Base-by-base conservation (phyloP, 129 eudicot genomes). In the Artemisia annua region DNA sequence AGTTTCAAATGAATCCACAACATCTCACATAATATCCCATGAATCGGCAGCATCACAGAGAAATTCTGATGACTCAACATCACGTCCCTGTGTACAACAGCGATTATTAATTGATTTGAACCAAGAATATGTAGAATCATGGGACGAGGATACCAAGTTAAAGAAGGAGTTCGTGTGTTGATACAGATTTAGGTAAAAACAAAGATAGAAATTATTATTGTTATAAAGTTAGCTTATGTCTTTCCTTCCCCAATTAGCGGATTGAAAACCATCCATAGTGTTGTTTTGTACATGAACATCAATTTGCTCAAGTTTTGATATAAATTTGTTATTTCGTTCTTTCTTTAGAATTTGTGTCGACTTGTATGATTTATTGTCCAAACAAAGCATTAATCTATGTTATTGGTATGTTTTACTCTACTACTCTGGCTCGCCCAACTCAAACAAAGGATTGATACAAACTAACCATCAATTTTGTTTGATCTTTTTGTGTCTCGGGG, bases 61-160 rank as follows among this genome's bases (percentile, higher is more conserved):
- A 71, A 11, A 44, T 30, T 78, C 52, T 5, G 82, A 71, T 48
- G 82, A 78, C 19, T 78, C 78, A 18, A 64, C 72, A 8, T 78
- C 82, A 12, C 73, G 67, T 48, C 50, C 73, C 1, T 55, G 67
- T 26, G 19, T 63, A 46, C 77, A 71, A 12, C 67, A 54, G 16
- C 54, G 73, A 19, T 72, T 78, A 48, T 64, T 78, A 32, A 26
- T 78, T 2, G 82, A 78, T 72, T 65, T 78, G 73, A 78, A 78
- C 57, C 73, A 78, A 72, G 82, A 71, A 48, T 78, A 78, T 56
- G 78, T 65, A 26, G 82, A 71, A 54, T 78, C 82, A 54, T 71
- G 82, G 82, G 73, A 71, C 15, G 78, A 64, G 19, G 78, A 64
- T 78, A 71, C 62, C 65, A 65, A 19, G 44, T 64, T 64, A 46